These are phyloP conservation scores for Saccharomyces jurei DNA, from an alignment of 805 yeast species.

Conservation along the genomic window DNA sequence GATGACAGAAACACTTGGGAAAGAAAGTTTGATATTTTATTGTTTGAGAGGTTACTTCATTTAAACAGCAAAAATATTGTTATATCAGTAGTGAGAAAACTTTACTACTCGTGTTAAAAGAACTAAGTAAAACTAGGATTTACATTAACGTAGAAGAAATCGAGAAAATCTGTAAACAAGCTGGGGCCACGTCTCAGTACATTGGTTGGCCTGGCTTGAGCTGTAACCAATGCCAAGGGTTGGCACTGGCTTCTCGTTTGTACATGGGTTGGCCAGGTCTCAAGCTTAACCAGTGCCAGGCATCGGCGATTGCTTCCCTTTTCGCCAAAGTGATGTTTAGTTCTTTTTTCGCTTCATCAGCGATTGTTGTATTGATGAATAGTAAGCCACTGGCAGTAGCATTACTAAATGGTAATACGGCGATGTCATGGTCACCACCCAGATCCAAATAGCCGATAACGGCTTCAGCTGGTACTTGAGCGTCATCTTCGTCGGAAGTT, in stretches of 20 bases:
- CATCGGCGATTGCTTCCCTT: constrained; percentile 26
- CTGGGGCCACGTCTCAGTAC: constrained; percentile 4
- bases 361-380: constrained; percentile 28
- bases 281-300: constrained; percentile 14
- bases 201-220: constrained; percentile 23
- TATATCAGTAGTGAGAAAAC: background rate
- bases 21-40: background rate
- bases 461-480: constrained; percentile 26
- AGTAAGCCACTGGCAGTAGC: constrained; percentile 24
- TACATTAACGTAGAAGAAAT: background rate
- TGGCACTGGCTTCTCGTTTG: constrained; percentile 16
- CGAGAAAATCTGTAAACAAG: no score
- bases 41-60: background rate
- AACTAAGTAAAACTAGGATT: background rate
- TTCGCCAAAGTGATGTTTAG: constrained; percentile 12
- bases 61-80: background rate
- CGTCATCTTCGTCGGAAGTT: constrained; percentile 4
- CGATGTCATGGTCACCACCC: constrained; percentile 21
- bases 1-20: background rate
- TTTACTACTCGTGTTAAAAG: background rate
- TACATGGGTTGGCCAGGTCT: constrained; percentile 16
- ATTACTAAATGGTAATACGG: constrained; percentile 24
- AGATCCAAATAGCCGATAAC: constrained; percentile 26
- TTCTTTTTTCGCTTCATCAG: constrained; percentile 16
- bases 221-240: constrained; percentile 24